Evolutionary conservation across 352 stramenopile genomes (phyloP).

Genomic region (Thalassiosira livingstoniorum): DNA sequence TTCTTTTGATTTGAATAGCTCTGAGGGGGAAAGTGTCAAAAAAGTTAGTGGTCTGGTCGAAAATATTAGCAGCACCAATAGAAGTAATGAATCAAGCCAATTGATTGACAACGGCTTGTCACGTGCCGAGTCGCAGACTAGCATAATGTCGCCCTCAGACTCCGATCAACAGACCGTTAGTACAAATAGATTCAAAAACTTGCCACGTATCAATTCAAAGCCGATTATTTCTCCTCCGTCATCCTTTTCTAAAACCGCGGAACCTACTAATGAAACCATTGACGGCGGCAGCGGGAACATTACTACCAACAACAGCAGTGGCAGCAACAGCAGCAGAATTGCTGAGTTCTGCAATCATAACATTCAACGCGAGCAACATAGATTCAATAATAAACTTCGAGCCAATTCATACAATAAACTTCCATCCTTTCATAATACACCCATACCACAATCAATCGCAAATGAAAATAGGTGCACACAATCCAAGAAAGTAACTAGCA

Average conservation of each 20-base stretch:
- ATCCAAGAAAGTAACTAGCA: neutral
- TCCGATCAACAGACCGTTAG: neutral
- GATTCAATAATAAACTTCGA: neutral
- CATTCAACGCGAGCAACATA: neutral
- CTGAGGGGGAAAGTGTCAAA: too few relatives aligned
- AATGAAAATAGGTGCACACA: neutral
- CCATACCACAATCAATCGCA: neutral
- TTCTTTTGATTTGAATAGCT: too few relatives aligned
- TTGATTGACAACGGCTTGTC: neutral
- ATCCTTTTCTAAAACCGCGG: neutral
- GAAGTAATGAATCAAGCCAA: too few relatives aligned
- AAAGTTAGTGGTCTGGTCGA: too few relatives aligned
- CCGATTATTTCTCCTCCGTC: too few relatives aligned
- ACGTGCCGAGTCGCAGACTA: neutral
- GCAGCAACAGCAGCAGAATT: neutral
- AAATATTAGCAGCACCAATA: too few relatives aligned
- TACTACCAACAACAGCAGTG: neutral
- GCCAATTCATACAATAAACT: neutral
- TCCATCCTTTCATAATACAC: neutral
- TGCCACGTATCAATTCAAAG: too few relatives aligned
- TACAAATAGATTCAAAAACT: neutral
- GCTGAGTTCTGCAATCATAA: neutral
- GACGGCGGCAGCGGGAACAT: neutral
- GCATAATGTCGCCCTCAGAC: neutral
- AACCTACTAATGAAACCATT: neutral